Conservation (phyloP, 2,329 filamentous ascomycete genomes). For the Colletotrichum sublineola region DNA sequence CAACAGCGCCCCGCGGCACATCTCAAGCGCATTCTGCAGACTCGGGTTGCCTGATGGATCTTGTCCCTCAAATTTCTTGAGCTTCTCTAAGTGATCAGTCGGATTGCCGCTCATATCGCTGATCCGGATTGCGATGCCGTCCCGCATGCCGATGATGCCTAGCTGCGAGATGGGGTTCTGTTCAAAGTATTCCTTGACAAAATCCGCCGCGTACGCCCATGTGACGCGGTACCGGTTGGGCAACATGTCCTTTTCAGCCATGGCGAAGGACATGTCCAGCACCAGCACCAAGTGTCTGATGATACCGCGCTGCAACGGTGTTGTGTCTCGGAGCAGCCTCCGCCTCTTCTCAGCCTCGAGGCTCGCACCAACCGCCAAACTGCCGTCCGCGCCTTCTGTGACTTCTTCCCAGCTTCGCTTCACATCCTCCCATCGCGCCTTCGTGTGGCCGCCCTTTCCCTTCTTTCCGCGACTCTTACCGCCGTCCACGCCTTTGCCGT, state of each 20-base stretch:
- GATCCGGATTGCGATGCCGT: constrained; percentile 87
- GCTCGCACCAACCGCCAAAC: constrained; percentile 80
- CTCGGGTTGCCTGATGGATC: constrained; percentile 82
- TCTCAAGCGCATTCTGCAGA: constrained; percentile 94
- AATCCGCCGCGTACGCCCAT: constrained; percentile 85
- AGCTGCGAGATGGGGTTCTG: constrained; percentile 98
- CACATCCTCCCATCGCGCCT: constrained; percentile 75
- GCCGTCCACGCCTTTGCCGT: constrained; percentile 10
- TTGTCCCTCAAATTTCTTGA: constrained; percentile 75
- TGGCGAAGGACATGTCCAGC: constrained; percentile 91
- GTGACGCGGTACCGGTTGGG: constrained; percentile 88
- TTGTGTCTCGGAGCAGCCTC: constrained; percentile 91
- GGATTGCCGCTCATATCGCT: constrained; percentile 94
- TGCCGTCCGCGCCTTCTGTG: constrained; percentile 83
- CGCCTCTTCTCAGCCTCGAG: constrained; percentile 85
- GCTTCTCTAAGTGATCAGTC: constrained; percentile 83
- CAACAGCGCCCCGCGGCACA: constrained; percentile 93
- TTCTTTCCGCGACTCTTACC: constrained; percentile 46
- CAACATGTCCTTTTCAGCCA: constrained; percentile 94
- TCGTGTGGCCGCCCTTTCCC: constrained; percentile 52
- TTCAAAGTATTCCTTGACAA: constrained; percentile 95
- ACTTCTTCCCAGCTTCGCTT: constrained; percentile 80
- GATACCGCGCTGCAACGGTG: constrained; percentile 94
- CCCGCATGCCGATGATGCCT: constrained; percentile 91
- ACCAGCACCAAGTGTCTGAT: constrained; percentile 96